Percentiles rank a stretch among this genome's conserved stretches.
phyloP scores from a whole-genome alignment of 495 filamentous ascomycete genomes.

The Daldinia caldariorum region DNA sequence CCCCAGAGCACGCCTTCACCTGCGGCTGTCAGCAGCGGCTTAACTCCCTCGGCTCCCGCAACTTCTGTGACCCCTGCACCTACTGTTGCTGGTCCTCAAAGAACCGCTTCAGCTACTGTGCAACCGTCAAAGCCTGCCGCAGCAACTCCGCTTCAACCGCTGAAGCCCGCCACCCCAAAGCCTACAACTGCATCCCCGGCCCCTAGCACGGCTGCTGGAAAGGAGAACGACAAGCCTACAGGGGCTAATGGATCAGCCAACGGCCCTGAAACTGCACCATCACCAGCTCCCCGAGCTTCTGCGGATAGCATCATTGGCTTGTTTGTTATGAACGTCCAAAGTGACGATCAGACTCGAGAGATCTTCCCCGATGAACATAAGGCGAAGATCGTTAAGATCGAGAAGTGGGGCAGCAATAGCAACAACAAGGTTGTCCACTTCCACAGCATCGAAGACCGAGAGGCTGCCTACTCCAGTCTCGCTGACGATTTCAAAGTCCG shows the following conservation, averaged over 20 bases:
- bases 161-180: slow-evolving; percentile 64
- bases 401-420: slow-evolving; percentile 74
- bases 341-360: slow-evolving; percentile 78
- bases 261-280: slow-evolving; percentile 56
- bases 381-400: slow-evolving; percentile 78
- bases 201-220: slow-evolving; percentile 48
- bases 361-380: slow-evolving; percentile 84
- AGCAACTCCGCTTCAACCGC: slow-evolving; percentile 54
- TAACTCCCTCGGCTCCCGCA: slow-evolving; percentile 52
- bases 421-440: slow-evolving; percentile 85
- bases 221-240: slow-evolving; percentile 59
- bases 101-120: slow-evolving; percentile 49
- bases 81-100: slow-evolving; percentile 45
- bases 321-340: slow-evolving; percentile 82
- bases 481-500: slow-evolving; percentile 77
- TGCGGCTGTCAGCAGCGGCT: slow-evolving; percentile 44
- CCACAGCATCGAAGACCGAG: slow-evolving; percentile 77
- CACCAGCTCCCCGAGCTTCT: slow-evolving; percentile 55
- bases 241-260: slow-evolving; percentile 62
- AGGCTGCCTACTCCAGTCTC: slow-evolving; percentile 74
- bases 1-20: slow-evolving; percentile 51
- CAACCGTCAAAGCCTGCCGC: slow-evolving; percentile 52
- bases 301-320: slow-evolving; percentile 72
- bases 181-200: slow-evolving; percentile 53
- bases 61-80: slow-evolving; percentile 44